Evolutionary conservation across 83 land plant species (phyloP), one percentile per base, ranked within the genome.

Genomic region (Picea engelmannii): DNA sequence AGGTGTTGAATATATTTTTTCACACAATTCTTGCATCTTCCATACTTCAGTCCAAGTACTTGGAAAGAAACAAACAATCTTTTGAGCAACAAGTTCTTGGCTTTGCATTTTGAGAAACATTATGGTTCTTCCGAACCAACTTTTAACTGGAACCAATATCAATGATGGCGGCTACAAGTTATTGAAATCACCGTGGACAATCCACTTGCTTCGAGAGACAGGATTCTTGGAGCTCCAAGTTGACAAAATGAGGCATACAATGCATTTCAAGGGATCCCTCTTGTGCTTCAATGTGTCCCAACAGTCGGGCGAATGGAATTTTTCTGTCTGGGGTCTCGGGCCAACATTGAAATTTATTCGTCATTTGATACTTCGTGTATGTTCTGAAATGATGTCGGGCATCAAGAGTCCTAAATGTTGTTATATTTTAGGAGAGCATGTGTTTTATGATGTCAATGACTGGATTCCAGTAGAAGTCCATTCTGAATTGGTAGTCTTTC

Each of bases 281-380:
- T 86, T 40, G 61, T 86, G n/a, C 71, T 82, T 18, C 78, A 81
- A 44, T 80, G 92, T 81, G 82, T 87, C 60, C 84, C 94, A 47
- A 89, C 92, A 62, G 84, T 84, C 55, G 86, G 87, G 40, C 42
- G 89, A n/a, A 84, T 93, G 82, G 87, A 71, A 42, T 93, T 91
- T 90, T 85, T 92, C 66, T 66, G 84, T 44, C 31, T 93, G 89
- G 91, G 92, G 88, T 63, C 84, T 93, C 76, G 88, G 78, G 31
- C 96, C 96, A 59, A 80, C 88, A 8, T 25, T 90, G 64, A 88
- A 88, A 13, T 20, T 79, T 23, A 59, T 84, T 62, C 87, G 88
- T 40, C 84, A 27, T 25, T 7, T 81, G 6, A 65, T 93, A 13
- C 79, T 89, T 49, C 83, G 77, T 83, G 95, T 93, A 93, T 79